Evolutionary conservation across 345 rosid species (phyloP), one percentile per base, ranked within the genome.

Genomic region (Barbarea vulgaris): DNA sequence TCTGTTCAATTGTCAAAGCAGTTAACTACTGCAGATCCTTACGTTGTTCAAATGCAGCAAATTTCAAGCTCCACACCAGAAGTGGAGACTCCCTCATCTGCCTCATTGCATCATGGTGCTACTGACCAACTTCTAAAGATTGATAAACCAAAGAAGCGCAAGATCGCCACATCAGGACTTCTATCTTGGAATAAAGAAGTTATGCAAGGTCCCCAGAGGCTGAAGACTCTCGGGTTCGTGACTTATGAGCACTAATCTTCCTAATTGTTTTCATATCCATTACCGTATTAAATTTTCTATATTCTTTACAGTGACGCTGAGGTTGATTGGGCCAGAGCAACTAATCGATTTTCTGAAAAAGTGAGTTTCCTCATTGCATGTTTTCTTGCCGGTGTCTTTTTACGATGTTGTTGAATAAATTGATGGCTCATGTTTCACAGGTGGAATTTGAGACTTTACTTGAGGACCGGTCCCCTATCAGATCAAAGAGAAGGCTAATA

Each of bases 401-500:
- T 70, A 30, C 50, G 4, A n/a, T 67, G 67, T 71, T 81, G 36
- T 58, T 17, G 37, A 67, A 5, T 74, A 24, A 51, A 28, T 34
- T 76, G 42, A 54, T 75, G 54, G 12, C 57, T 60, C 72, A 39
- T 41, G 64, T 63, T 82, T 71, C 58, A 24, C 83, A 95, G 99
- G 82, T 87, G 80, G 93, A 82, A 84, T 85, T 82, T 76, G 88
- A 74, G 76, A 87, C 81, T 70, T 64, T 70, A 27, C 70, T 74
- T 67, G 93, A 86, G 56, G 94, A 89, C 70, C 81, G 76, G 33
- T 68, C 64, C 50, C 84, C 82, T 12, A 18, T 70, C 30, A 86
- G 86, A 77, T 81, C 91, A 64, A 95, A 80, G 84, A 87, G 88
- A 85, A 90, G 98, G 83, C 86, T 90, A 70, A 64, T 89, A 64